Conservation (phyloP, 2,329 filamentous ascomycete species). For the Ceratocystis albifundus region DNA sequence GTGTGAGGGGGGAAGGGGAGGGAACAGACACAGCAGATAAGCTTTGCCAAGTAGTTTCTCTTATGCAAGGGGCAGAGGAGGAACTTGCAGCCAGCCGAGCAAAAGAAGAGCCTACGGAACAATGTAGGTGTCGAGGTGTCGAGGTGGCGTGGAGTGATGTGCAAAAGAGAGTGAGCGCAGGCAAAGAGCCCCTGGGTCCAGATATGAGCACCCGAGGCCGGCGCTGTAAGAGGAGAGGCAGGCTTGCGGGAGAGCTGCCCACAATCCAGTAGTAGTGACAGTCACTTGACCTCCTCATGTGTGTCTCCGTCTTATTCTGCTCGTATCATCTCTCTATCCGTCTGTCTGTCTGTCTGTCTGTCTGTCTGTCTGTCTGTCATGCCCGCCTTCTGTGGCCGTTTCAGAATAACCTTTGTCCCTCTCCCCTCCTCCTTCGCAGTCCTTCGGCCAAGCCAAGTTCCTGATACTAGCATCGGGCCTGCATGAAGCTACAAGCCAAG, state of each 20-base stretch:
- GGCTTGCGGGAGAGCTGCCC: too few species aligned
- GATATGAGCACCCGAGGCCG: too few species aligned
- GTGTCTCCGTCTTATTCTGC: too few species aligned
- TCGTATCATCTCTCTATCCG: too few species aligned
- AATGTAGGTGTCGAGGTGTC: not conserved
- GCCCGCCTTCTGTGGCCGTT: not conserved
- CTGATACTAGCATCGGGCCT: not conserved
- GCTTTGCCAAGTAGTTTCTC: conserved; percentile 9
- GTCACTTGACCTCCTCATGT: too few species aligned
- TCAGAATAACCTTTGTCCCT: not conserved
- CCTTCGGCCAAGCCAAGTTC: not conserved
- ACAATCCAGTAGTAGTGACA: too few species aligned
- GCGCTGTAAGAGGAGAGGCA: too few species aligned
- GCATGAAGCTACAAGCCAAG: not conserved
- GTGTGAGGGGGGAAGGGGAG: too few species aligned
- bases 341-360: too few species aligned
- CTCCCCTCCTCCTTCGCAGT: not conserved
- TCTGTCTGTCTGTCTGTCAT: too few species aligned
- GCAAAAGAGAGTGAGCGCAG: not conserved
- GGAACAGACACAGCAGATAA: not conserved
- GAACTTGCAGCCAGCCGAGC: not conserved
- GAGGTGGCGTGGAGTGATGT: not conserved
- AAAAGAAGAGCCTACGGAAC: not conserved
- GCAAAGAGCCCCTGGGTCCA: too few species aligned
- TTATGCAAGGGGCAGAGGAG: conserved; percentile 2